Percentiles rank a stretch among this genome's conserved stretches.
These are phyloP conservation scores for Lichtheimia ornata DNA, from an alignment of 371 early-diverging fungal species.

Conservation along the genomic window DNA sequence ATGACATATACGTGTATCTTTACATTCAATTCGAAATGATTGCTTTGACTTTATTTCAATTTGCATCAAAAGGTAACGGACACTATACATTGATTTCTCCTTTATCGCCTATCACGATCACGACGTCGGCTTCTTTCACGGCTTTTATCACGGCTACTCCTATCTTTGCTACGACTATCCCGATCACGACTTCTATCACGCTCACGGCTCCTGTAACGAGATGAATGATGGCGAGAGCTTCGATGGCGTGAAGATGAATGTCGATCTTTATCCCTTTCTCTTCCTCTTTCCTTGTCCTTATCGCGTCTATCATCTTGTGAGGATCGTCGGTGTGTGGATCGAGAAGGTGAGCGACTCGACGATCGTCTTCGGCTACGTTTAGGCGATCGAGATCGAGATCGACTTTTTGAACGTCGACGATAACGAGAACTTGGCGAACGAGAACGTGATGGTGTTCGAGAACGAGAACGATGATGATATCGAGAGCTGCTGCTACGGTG, in stretches of 20 bases:
- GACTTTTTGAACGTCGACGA: slow-evolving; percentile 12
- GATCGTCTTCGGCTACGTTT: slow-evolving; percentile 22
- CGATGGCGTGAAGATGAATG: slow-evolving; percentile 24
- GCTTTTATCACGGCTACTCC: slow-evolving; percentile 14
- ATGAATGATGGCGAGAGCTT: slow-evolving; percentile 35
- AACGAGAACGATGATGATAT: slow-evolving; percentile 12
- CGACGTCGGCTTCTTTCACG: slow-evolving; percentile 24
- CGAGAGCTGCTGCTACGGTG: slow-evolving; percentile 16
- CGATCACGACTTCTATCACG: slow-evolving; percentile 25
- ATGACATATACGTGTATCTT: too few relatives aligned
- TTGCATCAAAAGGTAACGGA: too few relatives aligned
- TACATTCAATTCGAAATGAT: too few relatives aligned
- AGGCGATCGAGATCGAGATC: slow-evolving; percentile 23
- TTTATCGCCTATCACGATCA: slow-evolving; percentile 22
- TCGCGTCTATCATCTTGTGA: background rate
- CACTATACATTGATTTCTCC: too few relatives aligned
- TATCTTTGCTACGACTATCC: slow-evolving; percentile 15
- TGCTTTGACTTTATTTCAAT: too few relatives aligned
- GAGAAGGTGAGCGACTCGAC: slow-evolving; percentile 17
- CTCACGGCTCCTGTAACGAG: slow-evolving; percentile 38
- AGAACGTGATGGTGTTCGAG: slow-evolving; percentile 10
- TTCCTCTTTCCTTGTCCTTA: slow-evolving; percentile 3
- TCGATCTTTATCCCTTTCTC: slow-evolving; percentile 16
- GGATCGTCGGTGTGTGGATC: slow-evolving; percentile 11
- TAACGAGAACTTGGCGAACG: slow-evolving; percentile 11